These are phyloP conservation scores for Infundibulicybe gibba DNA, from an alignment of 768 basidiomycete genomes.

Conservation along the genomic window DNA sequence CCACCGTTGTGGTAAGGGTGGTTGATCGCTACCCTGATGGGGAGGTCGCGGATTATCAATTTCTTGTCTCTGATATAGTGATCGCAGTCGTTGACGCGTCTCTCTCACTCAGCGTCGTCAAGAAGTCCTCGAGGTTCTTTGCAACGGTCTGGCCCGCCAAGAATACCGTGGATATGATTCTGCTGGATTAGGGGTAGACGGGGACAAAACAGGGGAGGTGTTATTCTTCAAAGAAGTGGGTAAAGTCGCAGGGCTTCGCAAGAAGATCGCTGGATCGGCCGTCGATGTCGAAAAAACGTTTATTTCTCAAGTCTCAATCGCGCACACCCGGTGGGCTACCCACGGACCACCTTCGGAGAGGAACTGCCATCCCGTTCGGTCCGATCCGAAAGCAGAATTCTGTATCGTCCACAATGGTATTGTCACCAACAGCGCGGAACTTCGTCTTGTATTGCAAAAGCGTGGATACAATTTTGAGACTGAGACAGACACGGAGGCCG, in stretches of 20 bases:
- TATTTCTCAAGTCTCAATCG: conserved; percentile 90
- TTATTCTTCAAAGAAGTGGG: conserved; percentile 97
- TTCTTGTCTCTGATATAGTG: not conserved
- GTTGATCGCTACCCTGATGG: not conserved
- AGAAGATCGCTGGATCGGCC: conserved; percentile 73
- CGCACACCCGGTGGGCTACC: conserved; percentile 99
- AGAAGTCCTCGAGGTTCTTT: conserved; percentile 87
- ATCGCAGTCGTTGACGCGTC: conserved; percentile 8
- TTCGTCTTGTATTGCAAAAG: conserved; percentile 91
- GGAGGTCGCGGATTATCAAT: not conserved
- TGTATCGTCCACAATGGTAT: conserved; percentile 98
- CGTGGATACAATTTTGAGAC: conserved; percentile 91
- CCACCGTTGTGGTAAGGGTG: too few species aligned
- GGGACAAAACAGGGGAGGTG: conserved; percentile 75
- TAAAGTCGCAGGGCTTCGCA: conserved; percentile 90
- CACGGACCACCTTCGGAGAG: conserved; percentile 84
- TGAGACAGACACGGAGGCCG: conserved; percentile 98
- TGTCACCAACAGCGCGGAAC: conserved; percentile 89
- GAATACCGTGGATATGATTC: conserved; percentile 99
- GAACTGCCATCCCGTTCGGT: conserved; percentile 96
- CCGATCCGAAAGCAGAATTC: conserved; percentile 80
- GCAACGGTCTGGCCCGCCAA: conserved; percentile 87
- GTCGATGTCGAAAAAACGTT: conserved; percentile 75
- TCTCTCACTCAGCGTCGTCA: conserved; percentile 65
- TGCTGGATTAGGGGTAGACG: conserved; percentile 88